These are phyloP conservation scores for Globisporangium parvum DNA, from an alignment of 352 stramenopile genomes.

Conservation along the genomic window DNA sequence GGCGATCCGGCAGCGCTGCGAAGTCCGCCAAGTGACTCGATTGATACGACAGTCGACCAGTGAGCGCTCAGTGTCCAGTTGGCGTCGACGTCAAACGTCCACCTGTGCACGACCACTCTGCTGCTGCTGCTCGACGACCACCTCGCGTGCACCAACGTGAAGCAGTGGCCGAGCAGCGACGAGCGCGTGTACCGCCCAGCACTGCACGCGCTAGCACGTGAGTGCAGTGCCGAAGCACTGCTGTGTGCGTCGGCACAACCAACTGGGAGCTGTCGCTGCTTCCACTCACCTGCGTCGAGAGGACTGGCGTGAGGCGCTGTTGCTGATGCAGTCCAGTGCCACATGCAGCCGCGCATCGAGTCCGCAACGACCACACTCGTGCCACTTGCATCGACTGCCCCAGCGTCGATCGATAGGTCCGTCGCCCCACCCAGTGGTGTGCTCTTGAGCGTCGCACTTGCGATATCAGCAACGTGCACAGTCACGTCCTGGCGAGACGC, in stretches of 20 bases:
- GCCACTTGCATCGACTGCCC: conserved; percentile 1
- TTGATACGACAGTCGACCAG: conserved; percentile 1
- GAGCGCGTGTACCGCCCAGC: conserved; percentile 14
- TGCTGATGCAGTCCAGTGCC: neutral
- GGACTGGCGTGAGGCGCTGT: too few species aligned
- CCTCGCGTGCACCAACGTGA: conserved; percentile 12
- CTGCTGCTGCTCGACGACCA: neutral
- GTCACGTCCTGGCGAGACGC: too few species aligned
- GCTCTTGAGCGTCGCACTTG: neutral
- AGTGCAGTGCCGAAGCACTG: neutral
- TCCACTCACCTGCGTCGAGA: neutral
- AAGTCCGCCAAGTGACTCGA: neutral
- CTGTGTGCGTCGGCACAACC: neutral
- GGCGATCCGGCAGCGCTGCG: neutral
- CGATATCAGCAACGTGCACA: neutral
- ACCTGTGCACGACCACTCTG: neutral
- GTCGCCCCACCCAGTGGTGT: neutral
- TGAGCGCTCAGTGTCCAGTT: conserved; percentile 7
- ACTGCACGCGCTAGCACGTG: neutral
- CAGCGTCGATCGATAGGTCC: neutral
- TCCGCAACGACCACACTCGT: conserved; percentile 2
- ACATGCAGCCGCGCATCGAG: neutral
- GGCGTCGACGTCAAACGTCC: conserved; percentile 11
- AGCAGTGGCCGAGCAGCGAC: conserved; percentile 18
- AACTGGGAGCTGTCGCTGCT: neutral